Conservation (phyloP, 2,329 filamentous ascomycete species). For the Acephala macrosclerotiorum region DNA sequence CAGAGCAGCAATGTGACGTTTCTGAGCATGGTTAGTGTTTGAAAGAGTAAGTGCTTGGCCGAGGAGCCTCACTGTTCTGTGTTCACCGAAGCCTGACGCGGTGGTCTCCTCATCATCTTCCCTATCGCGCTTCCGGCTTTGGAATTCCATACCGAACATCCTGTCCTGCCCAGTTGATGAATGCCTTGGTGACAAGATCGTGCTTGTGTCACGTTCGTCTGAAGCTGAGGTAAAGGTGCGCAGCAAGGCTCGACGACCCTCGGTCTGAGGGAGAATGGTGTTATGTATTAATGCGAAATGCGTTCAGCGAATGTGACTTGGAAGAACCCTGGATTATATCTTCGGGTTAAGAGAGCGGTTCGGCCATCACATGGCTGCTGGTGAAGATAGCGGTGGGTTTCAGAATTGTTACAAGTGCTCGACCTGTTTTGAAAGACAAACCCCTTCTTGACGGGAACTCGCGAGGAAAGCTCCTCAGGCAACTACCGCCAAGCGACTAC, state of each 20-base stretch:
- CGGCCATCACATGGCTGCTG: conserved; percentile 19
- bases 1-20: conserved; percentile 42
- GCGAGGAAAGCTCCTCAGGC: conserved; percentile 3
- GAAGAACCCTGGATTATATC: conserved; percentile 34
- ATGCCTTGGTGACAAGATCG: conserved; percentile 15
- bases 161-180: conserved; percentile 15
- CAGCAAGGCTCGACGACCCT: conserved; percentile 27
- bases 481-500: background rate
- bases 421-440: conserved; percentile 13
- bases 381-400: conserved; percentile 34
- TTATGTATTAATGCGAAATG: conserved; percentile 26
- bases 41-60: background rate
- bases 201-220: conserved; percentile 24
- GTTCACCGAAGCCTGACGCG: conserved; percentile 41
- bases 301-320: conserved; percentile 18
- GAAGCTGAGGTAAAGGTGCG: conserved; percentile 20
- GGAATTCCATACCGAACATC: conserved; percentile 36
- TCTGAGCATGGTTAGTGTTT: conserved; percentile 34
- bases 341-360: conserved; percentile 19
- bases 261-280: conserved; percentile 7
- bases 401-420: conserved; percentile 32
- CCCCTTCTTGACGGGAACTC: conserved; percentile 11
- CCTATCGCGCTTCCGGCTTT: conserved; percentile 38
- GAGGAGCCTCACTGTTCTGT: conserved; percentile 39
- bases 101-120: conserved; percentile 40